Conservation (phyloP, 2,329 filamentous ascomycete species). For the Aspergillus sp. region DNA sequence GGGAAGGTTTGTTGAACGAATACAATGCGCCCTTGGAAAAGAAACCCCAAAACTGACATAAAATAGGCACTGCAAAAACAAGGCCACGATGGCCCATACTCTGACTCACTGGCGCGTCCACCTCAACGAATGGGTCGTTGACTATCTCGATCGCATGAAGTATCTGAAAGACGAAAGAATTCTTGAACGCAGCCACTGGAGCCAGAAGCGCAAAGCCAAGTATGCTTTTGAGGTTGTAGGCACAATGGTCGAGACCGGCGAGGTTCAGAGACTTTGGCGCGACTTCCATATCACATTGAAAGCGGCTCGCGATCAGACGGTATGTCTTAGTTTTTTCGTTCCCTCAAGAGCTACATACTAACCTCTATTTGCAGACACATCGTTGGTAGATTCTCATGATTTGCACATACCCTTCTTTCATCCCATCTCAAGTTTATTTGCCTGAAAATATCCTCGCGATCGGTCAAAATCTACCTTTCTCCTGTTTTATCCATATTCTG, state of each 20-base stretch:
- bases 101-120: constrained; percentile 72
- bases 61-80: constrained; percentile 52
- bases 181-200: constrained; percentile 58
- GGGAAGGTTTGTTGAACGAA: constrained; percentile 39
- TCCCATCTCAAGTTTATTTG: no score
- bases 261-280: constrained; percentile 58
- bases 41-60: background rate
- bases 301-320: constrained; percentile 50
- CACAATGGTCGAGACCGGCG: constrained; percentile 55
- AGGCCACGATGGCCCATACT: constrained; percentile 65
- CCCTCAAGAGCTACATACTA: background rate
- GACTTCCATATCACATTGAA: constrained; percentile 63
- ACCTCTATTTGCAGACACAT: background rate
- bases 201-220: constrained; percentile 53
- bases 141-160: constrained; percentile 55
- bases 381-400: background rate
- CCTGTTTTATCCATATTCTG: no score
- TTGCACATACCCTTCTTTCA: background rate
- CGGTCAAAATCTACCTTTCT: no score
- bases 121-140: constrained; percentile 67
- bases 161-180: constrained; percentile 56
- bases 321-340: constrained; percentile 12
- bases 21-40: no score
- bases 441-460: no score
- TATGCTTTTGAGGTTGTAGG: constrained; percentile 62